Conservation (phyloP, 176 grass and related monocot species). For the Triticum aestivum region DNA sequence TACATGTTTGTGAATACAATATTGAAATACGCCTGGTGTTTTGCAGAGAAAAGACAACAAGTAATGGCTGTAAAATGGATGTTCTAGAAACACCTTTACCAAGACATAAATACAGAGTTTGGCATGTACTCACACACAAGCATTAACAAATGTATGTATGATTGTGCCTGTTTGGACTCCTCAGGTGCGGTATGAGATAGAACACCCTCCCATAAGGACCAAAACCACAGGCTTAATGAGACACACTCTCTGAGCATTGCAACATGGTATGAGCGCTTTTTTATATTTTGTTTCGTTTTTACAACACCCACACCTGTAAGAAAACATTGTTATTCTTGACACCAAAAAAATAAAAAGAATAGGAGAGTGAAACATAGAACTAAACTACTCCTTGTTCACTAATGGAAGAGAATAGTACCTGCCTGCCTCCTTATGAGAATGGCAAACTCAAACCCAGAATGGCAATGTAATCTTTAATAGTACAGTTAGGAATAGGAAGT, state of each 20-base stretch:
- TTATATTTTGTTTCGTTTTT: constrained; percentile 40
- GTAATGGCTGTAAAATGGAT: background rate
- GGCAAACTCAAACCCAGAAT: constrained; percentile 3
- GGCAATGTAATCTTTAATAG: background rate
- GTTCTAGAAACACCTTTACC: constrained; percentile 17
- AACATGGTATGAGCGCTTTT: constrained; percentile 26
- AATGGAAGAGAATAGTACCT: constrained; percentile 6
- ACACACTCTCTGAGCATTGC: constrained; percentile 28
- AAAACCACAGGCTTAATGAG: constrained; percentile 42
- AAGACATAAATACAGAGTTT: constrained; percentile 35
- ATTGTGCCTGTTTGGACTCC: constrained; percentile 51
- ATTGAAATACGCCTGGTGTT: background rate
- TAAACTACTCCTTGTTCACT: constrained; percentile 8
- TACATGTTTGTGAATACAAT: background rate
- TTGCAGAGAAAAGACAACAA: background rate
- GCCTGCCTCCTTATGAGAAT: constrained; percentile 14
- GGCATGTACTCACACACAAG: constrained; percentile 54
- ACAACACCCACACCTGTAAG: constrained; percentile 48
- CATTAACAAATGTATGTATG: constrained; percentile 50
- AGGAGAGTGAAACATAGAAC: background rate
- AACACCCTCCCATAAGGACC: constrained; percentile 29
- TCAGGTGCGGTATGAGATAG: constrained; percentile 28
- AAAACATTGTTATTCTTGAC: constrained; percentile 30
- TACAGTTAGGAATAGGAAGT: constrained; percentile 7
- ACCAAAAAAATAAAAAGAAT: constrained; percentile 21